phyloP scores from a whole-genome alignment of 257 asterid genomes.

The Ligustrum vulgare region DNA sequence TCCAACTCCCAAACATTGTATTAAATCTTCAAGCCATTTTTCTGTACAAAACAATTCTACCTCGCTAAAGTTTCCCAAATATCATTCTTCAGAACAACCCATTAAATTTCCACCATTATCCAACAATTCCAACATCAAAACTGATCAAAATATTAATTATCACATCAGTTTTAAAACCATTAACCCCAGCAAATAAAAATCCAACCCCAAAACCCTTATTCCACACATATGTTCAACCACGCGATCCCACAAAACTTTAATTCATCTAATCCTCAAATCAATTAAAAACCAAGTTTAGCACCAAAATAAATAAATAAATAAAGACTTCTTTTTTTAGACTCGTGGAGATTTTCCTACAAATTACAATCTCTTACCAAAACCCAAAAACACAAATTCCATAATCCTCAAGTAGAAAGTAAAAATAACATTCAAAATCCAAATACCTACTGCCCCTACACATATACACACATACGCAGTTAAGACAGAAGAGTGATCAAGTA shows the following conservation, averaged over 20 bases:
- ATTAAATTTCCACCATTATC: neutral
- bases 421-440: conserved; percentile 1
- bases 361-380: neutral
- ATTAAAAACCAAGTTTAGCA: neutral
- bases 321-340: neutral
- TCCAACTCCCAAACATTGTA: neutral
- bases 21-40: neutral
- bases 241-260: neutral
- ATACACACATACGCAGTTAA: neutral
- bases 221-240: neutral
- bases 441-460: neutral
- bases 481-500: conserved; percentile 23
- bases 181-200: neutral
- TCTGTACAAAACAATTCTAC: neutral
- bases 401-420: neutral
- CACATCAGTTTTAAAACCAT: neutral
- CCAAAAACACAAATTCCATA: neutral
- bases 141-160: neutral
- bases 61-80: neutral
- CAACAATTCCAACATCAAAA: neutral
- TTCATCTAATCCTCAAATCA: neutral
- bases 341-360: neutral
- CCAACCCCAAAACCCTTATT: neutral
- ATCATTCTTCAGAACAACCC: neutral
- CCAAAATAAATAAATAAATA: no score